Evolutionary conservation across 768 basidiomycete species (phyloP).

Genomic region (Boletus edulis): DNA sequence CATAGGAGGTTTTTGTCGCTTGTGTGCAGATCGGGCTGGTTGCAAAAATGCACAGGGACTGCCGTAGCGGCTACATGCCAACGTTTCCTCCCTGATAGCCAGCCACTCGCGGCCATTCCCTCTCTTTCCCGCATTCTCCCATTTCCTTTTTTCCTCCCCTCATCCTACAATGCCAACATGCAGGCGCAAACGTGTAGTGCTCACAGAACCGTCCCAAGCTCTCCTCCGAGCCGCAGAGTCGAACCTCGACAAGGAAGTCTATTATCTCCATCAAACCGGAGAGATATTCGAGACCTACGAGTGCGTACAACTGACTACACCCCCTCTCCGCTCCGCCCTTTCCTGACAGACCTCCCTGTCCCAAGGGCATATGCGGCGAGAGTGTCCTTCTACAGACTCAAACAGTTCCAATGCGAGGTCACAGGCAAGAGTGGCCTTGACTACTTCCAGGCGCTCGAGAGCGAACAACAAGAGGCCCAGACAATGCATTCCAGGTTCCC

Average conservation of each 20-base stretch:
- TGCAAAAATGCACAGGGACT: constrained; percentile 30
- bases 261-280: constrained; percentile 90
- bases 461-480: constrained; percentile 85
- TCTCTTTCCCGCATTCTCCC: constrained; percentile 57
- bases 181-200: constrained; percentile 86
- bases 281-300: constrained; percentile 98
- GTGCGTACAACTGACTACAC: constrained; percentile 46
- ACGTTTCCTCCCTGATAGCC: constrained; percentile 56
- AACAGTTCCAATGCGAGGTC: constrained; percentile 96
- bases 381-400: constrained; percentile 91
- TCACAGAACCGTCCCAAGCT: constrained; percentile 74
- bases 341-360: constrained; percentile 15
- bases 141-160: constrained; percentile 42
- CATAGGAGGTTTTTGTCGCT: constrained; percentile 21
- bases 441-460: constrained; percentile 92
- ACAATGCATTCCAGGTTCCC: constrained; percentile 92
- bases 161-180: constrained; percentile 74
- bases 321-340: constrained; percentile 19
- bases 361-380: constrained; percentile 78
- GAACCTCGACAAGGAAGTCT: constrained; percentile 75
- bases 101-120: constrained; percentile 56
- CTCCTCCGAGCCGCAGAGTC: constrained; percentile 64
- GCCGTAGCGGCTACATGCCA: constrained; percentile 38
- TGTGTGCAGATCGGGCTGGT: constrained; percentile 27
- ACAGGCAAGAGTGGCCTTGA: constrained; percentile 91